Evolutionary conservation across 306 rosid genomes (phyloP).

Genomic region (Crotalaria pallida): DNA sequence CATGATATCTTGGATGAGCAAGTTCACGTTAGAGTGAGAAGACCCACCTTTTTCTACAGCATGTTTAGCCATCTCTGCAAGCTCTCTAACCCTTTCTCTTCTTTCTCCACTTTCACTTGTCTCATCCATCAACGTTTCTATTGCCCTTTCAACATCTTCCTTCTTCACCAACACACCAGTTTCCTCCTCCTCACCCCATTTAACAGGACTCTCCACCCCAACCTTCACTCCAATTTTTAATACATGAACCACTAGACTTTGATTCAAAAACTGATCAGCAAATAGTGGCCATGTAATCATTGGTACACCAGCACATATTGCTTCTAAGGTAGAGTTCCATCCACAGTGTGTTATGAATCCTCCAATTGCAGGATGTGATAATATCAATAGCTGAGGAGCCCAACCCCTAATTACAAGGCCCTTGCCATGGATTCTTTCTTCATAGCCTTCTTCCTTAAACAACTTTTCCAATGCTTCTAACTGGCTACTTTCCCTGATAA

Average conservation of each 20-base stretch:
- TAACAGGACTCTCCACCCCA: not conserved
- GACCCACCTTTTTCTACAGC: not conserved
- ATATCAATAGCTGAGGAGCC: slow-evolving; percentile 35
- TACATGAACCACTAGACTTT: not conserved
- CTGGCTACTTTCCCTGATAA: slow-evolving; percentile 10
- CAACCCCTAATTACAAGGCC: slow-evolving; percentile 32
- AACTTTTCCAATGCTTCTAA: slow-evolving; percentile 17
- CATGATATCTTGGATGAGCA: not conserved
- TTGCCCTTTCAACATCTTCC: not conserved
- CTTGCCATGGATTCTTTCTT: not conserved
- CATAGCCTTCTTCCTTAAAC: slow-evolving; percentile 6
- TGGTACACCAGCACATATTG: slow-evolving; percentile 23
- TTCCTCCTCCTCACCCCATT: not conserved
- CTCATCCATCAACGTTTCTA: not conserved
- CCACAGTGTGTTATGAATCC: slow-evolving; percentile 25
- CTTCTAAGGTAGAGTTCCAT: slow-evolving; percentile 39
- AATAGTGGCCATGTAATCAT: slow-evolving; percentile 30
- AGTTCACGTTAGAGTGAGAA: not conserved
- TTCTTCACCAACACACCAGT: not conserved
- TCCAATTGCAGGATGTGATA: slow-evolving; percentile 32
- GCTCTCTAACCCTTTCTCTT: not conserved
- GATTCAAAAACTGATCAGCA: not conserved
- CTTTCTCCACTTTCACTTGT: not conserved
- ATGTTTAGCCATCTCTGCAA: not conserved
- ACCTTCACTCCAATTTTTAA: not conserved